A percentile compares a stretch with the other conserved stretches of the same genome.
phyloP scores from a whole-genome alignment of 1,284 basidiomycete genomes.

The Wallemia ichthyophaga region DNA sequence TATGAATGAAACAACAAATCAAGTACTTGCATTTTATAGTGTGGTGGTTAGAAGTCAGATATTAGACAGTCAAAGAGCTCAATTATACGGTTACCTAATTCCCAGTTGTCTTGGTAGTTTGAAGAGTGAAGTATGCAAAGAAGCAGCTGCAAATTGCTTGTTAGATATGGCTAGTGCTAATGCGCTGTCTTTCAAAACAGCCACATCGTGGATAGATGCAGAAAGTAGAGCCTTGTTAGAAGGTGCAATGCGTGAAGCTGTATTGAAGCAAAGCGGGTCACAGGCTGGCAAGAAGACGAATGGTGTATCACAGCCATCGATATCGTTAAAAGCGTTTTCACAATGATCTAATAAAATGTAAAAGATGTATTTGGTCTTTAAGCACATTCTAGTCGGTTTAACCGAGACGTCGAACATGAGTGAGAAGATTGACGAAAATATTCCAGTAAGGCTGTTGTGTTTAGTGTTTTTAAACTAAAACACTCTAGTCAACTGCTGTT shows the following conservation, averaged over 20 bases:
- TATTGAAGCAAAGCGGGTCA: background rate
- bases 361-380: too few relatives aligned
- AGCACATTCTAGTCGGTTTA: too few relatives aligned
- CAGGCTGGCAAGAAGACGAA: background rate
- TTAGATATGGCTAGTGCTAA: background rate
- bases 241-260: background rate
- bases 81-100: background rate
- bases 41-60: background rate
- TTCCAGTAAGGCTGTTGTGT: too few relatives aligned
- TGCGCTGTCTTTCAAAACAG: background rate
- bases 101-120: background rate
- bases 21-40: background rate
- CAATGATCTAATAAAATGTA: too few relatives aligned
- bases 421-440: too few relatives aligned
- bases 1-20: background rate
- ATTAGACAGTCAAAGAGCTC: background rate
- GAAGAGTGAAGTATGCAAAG: background rate
- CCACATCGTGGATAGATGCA: background rate
- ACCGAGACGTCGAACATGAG: too few relatives aligned
- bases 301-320: background rate
- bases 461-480: too few relatives aligned
- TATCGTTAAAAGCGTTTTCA: background rate
- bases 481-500: background rate
- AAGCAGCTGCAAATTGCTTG: background rate
- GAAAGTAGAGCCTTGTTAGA: background rate